Conservation (phyloP, 192 early-diverging fungal genomes). For the Coemansia furcata region DNA sequence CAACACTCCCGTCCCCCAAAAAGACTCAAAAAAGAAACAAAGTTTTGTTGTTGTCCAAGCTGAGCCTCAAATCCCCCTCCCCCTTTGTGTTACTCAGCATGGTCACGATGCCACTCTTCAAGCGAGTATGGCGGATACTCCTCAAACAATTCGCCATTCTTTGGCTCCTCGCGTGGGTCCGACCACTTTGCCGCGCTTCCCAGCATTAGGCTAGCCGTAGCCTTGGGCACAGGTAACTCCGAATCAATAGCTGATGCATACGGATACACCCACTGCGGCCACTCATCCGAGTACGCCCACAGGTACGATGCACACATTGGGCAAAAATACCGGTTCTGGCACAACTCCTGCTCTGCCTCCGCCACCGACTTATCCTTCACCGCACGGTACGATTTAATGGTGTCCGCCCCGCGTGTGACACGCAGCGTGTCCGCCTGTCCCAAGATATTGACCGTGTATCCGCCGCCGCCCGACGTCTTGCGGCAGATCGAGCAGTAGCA, state of each 20-base stretch:
- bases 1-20: background rate
- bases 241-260: constrained; percentile 63
- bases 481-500: constrained; percentile 69
- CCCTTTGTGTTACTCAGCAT: constrained; percentile 19
- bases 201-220: constrained; percentile 45
- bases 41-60: background rate
- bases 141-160: constrained; percentile 39
- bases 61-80: background rate
- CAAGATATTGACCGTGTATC: constrained; percentile 58
- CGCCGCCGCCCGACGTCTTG: constrained; percentile 61
- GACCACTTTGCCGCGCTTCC: constrained; percentile 53
- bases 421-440: constrained; percentile 45
- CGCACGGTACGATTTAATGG: constrained; percentile 45
- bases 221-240: constrained; percentile 46
- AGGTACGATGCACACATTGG: constrained; percentile 56
- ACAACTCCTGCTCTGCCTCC: constrained; percentile 35
- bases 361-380: constrained; percentile 41
- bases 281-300: constrained; percentile 41
- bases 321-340: constrained; percentile 59
- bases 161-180: constrained; percentile 21
- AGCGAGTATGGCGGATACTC: constrained; percentile 57
- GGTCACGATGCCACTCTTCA: constrained; percentile 59
- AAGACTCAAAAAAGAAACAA: constrained; percentile 3
- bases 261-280: constrained; percentile 35
- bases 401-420: constrained; percentile 34